phyloP scores from a whole-genome alignment of 805 yeast genomes.

The Candida khao-thaluensis region DNA sequence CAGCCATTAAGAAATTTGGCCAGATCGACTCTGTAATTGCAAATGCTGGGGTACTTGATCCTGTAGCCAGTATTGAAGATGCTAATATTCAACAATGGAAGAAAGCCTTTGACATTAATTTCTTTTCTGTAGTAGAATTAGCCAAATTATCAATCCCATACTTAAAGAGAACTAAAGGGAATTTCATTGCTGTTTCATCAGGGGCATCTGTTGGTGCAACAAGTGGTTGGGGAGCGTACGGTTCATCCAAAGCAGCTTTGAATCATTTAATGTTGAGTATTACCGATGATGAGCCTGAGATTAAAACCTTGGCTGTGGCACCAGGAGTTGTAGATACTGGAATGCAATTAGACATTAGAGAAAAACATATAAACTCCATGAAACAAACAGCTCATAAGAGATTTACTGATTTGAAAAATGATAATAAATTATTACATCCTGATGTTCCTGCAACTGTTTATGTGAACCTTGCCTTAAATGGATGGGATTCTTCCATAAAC shows the following conservation, averaged over 20 bases:
- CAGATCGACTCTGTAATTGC: constrained; percentile 63
- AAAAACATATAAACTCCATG: constrained; percentile 60
- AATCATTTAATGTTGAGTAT: constrained; percentile 71
- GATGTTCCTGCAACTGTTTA: constrained; percentile 69
- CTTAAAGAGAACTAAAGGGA: constrained; percentile 56
- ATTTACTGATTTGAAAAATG: constrained; percentile 62
- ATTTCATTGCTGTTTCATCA: constrained; percentile 77
- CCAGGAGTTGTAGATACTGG: constrained; percentile 94
- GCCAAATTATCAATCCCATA: constrained; percentile 56
- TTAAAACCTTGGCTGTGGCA: constrained; percentile 72
- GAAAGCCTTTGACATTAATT: constrained; percentile 67
- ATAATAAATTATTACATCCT: constrained; percentile 62
- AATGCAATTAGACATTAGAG: constrained; percentile 84
- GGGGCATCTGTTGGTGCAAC: constrained; percentile 73
- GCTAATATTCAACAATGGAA: constrained; percentile 62
- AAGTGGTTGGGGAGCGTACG: constrained; percentile 88
- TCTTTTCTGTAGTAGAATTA: constrained; percentile 69
- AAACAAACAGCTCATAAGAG: constrained; percentile 52
- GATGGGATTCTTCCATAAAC: constrained; percentile 54
- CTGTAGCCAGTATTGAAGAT: constrained; percentile 57
- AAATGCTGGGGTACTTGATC: constrained; percentile 83
- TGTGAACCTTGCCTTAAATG: constrained; percentile 62
- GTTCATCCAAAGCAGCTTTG: constrained; percentile 87
- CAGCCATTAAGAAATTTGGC: constrained; percentile 53
- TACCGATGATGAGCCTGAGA: constrained; percentile 60